A percentile compares a stretch with the other conserved stretches of the same genome.
phyloP scores from a whole-genome alignment of 345 rosid species.

The Boechera divaricarpa region DNA sequence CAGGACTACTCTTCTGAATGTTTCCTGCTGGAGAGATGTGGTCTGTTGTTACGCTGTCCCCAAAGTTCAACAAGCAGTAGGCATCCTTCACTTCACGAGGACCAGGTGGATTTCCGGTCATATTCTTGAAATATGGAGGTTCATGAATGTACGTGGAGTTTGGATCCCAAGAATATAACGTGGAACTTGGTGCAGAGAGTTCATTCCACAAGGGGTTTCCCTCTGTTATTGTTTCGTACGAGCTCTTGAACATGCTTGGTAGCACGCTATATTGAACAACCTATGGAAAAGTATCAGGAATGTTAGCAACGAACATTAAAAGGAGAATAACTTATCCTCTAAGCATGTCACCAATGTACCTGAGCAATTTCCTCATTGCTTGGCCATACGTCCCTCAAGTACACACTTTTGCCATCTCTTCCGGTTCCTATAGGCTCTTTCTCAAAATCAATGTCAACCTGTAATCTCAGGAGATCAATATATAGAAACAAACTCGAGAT shows the following conservation, averaged over 20 bases:
- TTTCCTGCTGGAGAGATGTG: slow-evolving; percentile 92
- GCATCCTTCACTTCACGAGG: slow-evolving; percentile 82
- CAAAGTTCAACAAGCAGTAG: slow-evolving; percentile 78
- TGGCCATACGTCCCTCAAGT: slow-evolving; percentile 83
- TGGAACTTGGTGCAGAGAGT: slow-evolving; percentile 57
- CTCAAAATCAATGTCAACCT: slow-evolving; percentile 91
- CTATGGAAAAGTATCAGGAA: slow-evolving; percentile 42
- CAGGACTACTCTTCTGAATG: slow-evolving; percentile 80
- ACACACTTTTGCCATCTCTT: slow-evolving; percentile 69
- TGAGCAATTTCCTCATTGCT: slow-evolving; percentile 74
- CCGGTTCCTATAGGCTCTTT: slow-evolving; percentile 74
- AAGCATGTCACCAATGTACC: slow-evolving; percentile 44
- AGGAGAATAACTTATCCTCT: neutral
- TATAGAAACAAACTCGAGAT: neutral
- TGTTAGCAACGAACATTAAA: slow-evolving; percentile 14
- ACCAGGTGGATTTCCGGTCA: slow-evolving; percentile 74
- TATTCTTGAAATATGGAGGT: slow-evolving; percentile 83
- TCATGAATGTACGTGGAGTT: slow-evolving; percentile 85
- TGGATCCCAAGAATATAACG: slow-evolving; percentile 73
- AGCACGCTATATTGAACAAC: slow-evolving; percentile 74
- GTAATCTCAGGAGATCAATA: slow-evolving; percentile 14
- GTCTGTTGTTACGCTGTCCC: slow-evolving; percentile 87
- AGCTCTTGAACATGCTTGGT: slow-evolving; percentile 78
- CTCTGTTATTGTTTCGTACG: slow-evolving; percentile 73
- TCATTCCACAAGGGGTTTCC: slow-evolving; percentile 88